Conservation (phyloP, 768 basidiomycete species). For the Suillus ampliporus region DNA sequence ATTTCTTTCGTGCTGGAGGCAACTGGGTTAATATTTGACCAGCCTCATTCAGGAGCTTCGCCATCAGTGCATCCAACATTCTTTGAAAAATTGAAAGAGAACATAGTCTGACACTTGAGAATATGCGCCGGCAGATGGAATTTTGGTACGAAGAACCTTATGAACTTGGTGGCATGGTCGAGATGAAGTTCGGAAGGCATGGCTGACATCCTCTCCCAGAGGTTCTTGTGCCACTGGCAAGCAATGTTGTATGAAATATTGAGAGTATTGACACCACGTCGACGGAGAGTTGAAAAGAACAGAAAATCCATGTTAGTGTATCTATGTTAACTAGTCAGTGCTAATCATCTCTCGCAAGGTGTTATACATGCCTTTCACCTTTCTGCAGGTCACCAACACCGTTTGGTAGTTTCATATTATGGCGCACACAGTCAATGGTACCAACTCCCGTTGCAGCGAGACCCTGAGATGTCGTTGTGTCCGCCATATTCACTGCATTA, state of each 20-base stretch:
- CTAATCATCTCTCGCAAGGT: background rate
- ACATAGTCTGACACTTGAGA: conserved; percentile 29
- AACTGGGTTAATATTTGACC: conserved; percentile 39
- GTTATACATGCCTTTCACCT: background rate
- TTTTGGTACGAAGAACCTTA: conserved; percentile 33
- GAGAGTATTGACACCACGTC: background rate
- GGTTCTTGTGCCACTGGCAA: conserved; percentile 24
- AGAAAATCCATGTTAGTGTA: conserved; percentile 42
- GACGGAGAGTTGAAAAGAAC: conserved; percentile 22
- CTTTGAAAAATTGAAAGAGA: conserved; percentile 33
- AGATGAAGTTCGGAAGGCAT: background rate
- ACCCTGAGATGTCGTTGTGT: conserved; percentile 10
- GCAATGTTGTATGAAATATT: conserved; percentile 28
- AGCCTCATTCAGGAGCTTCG: conserved; percentile 41
- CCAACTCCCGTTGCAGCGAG: conserved; percentile 18
- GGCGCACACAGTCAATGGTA: conserved; percentile 13
- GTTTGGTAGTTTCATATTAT: conserved; percentile 15
- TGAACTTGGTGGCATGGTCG: background rate
- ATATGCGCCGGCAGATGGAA: conserved; percentile 43
- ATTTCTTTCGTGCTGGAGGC: conserved; percentile 41
- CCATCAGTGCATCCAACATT: conserved; percentile 40
- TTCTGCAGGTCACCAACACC: background rate
- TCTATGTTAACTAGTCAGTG: background rate
- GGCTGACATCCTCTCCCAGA: conserved; percentile 7
- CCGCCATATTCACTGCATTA: conserved; percentile 4